Evolutionary conservation across 1,139 yeast genomes (phyloP), one percentile per base, ranked within the genome.

Genomic region (Lodderomyces parapsilosis): DNA sequence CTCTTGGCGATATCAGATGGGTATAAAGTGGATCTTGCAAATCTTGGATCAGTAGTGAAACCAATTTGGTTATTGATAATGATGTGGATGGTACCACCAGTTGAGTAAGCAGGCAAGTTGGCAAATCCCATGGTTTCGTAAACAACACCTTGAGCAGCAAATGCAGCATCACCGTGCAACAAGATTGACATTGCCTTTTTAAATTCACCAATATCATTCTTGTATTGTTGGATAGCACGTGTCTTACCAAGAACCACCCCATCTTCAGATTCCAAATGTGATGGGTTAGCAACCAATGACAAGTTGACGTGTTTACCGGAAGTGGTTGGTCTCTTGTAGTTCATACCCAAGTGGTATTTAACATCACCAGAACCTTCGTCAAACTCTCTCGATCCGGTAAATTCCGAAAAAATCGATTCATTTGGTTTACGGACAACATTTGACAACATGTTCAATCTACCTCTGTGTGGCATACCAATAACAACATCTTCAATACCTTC

Each of bases 381-480:
- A 54, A 84, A 80, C 58, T 83, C 82, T 58, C 85, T 80, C 23
- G 96, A 86, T 52, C 99, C 99, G 45, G 93, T 78, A 66, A 93
- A 93, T 74, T 93, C 99, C 41, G 94, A 84, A 68, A 93, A 93
- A 63, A 93, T 94, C 39, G 96, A 89, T 76, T 93, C 98, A 65
- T 93, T 91, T 59, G 99, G 98, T 69, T 93, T 93, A 75, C 99
- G 87, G 42, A 93, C 97, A 59, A 93, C 99, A 71, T 93, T 93
- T 48, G 97, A 89, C 70, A 93, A 80, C 86, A 93, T 91, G 68
- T 93, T 93, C 61, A 93, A 79, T 76, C 99, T 86, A 72, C 99
- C 99, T 80, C 99, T 89, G 71, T 93, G 99, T 46, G 99, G 97
- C 99, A 93, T 93, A 75, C 99, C 99, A 58, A 94, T 86, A 59